Evolutionary conservation across 2,329 filamentous ascomycete species (phyloP), one percentile per base, ranked within the genome.

Genomic region (Xylariaceae sp.): DNA sequence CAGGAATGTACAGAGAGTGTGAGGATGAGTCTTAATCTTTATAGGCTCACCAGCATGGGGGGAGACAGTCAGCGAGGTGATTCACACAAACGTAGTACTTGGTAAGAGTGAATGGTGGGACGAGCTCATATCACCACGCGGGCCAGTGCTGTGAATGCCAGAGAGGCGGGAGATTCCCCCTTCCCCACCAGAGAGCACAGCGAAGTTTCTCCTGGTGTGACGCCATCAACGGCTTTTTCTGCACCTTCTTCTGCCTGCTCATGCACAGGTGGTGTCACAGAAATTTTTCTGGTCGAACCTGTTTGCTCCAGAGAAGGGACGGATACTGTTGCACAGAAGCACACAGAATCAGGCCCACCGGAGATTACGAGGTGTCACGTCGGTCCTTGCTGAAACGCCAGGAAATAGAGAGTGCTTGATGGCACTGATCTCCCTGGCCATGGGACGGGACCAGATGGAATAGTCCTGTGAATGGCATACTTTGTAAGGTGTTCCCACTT

Each of bases 321-420:
- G 46, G 44, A 13, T 50, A 45, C 31, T 12, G 50, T 53, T 33
- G 36, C 38, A 54, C 53, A 43, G 14, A 24, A 34, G 9, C 38
- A 53, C 53, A 43, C n/a, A 24, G 35, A 9, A 29, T 24, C 14
- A 39, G 36, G 21, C 16, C 16, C 12, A 27, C 15, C 44, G 49
- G 47, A 51, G 41, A 54, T 53, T 52, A 50, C 43, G 41, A 48
- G 32, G 52, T 53, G 48, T 47, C 48, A 55, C 50, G 41, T 51
- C 45, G 43, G 41, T 31, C 43, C 37, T 30, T 32, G 40, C 40
- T 51, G 50, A 55, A 50, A 55, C 51, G 49, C 28, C 18, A 27
- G 34, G 40, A 33, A 11, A 24, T 11, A 11, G 7, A 7, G 21
- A 11, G 21, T 24, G 21, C 6, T 6, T 24, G 21, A 24, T 7